Evolutionary conservation across 306 rosid species (phyloP), one percentile per base, ranked within the genome.

Genomic region (Lathyrus oleraceus): DNA sequence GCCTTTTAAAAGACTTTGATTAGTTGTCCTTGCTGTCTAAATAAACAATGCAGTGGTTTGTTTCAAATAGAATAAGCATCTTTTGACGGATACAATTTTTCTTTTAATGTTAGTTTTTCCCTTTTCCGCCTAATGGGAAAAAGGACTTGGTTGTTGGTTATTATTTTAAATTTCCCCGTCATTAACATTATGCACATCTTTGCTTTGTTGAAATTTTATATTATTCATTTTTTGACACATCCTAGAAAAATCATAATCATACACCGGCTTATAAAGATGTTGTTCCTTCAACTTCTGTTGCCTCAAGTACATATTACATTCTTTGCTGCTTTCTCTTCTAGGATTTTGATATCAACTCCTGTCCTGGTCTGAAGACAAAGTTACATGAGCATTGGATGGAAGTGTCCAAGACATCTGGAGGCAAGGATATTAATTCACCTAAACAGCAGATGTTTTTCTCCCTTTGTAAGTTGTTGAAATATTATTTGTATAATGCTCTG

Each of bases 371-470:
- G 65, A 87, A 82, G 78, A 78, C 52, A 61, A 90, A 73, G 65
- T 81, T 93, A 76, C 74, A 86, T 14, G 75, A 84, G 78, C 94
- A 93, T 71, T 90, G 96, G 98, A 72, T 84, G 87, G 90, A 93
- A 72, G 76, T 80, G 39, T 84, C 79, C 84, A 81, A 85, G 78
- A 70, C 76, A 82, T 84, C 98, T 72, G 94, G 90, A 35, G 80
- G 89, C 76, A 78, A 70, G 35, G 88, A 84, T 80, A 80, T 87
- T 60, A 72, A 86, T 78, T 87, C 87, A 10, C 80, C 94, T 30
- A 85, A 74, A 62, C 91, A 88, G 42, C 74, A 79, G 76, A 74
- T 58, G 6, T 90, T 93, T 84, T 83, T 93, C 79, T 78, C 90
- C 74, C 83, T 93, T 75, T 85, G 97, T 93, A 76, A 90, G 98